A percentile compares a stretch with the other conserved stretches of the same genome.
These are phyloP conservation scores for Tylopilus orsonianus DNA, from an alignment of 1,284 basidiomycete species.

Conservation along the genomic window DNA sequence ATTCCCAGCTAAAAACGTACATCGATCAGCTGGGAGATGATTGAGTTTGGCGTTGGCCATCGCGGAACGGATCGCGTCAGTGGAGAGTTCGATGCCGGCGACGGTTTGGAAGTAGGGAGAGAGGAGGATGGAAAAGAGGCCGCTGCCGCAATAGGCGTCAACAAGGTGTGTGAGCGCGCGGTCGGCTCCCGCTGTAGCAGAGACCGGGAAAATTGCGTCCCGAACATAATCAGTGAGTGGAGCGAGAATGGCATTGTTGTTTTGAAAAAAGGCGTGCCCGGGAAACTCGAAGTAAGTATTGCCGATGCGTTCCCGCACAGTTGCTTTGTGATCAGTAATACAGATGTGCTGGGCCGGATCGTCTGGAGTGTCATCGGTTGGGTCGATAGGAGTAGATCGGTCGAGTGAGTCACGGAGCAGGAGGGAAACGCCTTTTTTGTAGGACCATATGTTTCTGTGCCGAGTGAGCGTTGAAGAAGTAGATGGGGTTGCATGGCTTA, in stretches of 20 bases:
- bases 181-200: slow-evolving; percentile 2
- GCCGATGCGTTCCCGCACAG: slow-evolving; percentile 85
- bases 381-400: slow-evolving; percentile 14
- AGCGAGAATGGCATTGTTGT: slow-evolving; percentile 92
- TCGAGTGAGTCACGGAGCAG: slow-evolving; percentile 87
- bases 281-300: slow-evolving; percentile 83
- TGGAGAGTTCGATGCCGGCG: slow-evolving; percentile 88
- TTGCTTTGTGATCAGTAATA: slow-evolving; percentile 80
- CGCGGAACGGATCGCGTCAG: slow-evolving; percentile 78
- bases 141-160: slow-evolving; percentile 90
- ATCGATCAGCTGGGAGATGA: slow-evolving; percentile 40
- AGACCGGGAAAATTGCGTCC: slow-evolving; percentile 62
- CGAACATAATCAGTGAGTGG: slow-evolving; percentile 83
- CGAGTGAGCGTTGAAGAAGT: slow-evolving; percentile 8
- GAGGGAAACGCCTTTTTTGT: slow-evolving; percentile 89
- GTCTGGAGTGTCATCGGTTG: slow-evolving; percentile 13
- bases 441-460: slow-evolving; percentile 75
- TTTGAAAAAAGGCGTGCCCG: slow-evolving; percentile 94
- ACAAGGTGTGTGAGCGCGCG: slow-evolving; percentile 75
- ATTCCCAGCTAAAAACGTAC: slow-evolving; percentile 65
- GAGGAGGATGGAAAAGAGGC: slow-evolving; percentile 90
- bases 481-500: slow-evolving; percentile 38
- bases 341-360: slow-evolving; percentile 66
- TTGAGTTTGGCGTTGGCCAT: slow-evolving; percentile 83
- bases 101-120: slow-evolving; percentile 75